Evolutionary conservation across 495 filamentous ascomycete genomes (phyloP).

Genomic region (Hyaloscypha finlandica): DNA sequence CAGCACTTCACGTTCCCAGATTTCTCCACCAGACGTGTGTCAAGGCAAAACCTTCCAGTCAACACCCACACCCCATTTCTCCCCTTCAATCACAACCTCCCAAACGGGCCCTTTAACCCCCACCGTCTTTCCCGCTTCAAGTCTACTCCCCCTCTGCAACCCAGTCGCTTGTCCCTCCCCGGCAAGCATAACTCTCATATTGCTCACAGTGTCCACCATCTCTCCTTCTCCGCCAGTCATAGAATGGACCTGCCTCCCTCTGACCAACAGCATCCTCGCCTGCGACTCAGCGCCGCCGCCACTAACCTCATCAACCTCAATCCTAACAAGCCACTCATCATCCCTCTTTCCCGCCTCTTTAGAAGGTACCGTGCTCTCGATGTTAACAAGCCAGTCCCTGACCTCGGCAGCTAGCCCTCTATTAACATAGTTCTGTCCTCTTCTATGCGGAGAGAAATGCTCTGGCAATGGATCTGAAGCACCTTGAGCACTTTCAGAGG

Average conservation of each 20-base stretch:
- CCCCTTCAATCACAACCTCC: slow-evolving; percentile 32
- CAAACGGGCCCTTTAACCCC: slow-evolving; percentile 33
- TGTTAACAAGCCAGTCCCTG: slow-evolving; percentile 31
- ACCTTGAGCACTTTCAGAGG: neutral
- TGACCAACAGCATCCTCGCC: slow-evolving; percentile 28
- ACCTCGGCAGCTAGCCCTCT: slow-evolving; percentile 32
- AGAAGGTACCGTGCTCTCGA: slow-evolving; percentile 26
- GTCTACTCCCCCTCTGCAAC: slow-evolving; percentile 24
- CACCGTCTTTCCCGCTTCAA: slow-evolving; percentile 27
- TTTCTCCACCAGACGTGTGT: neutral
- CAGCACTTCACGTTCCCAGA: too few species aligned
- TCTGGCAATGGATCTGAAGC: slow-evolving; percentile 31
- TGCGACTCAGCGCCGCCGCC: slow-evolving; percentile 13
- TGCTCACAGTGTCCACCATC: slow-evolving; percentile 20
- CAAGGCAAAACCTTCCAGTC: slow-evolving; percentile 31
- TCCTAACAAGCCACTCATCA: slow-evolving; percentile 25
- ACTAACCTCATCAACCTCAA: slow-evolving; percentile 30
- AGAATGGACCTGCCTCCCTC: slow-evolving; percentile 25
- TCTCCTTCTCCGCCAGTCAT: neutral
- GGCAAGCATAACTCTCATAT: slow-evolving; percentile 30
- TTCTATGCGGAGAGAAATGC: slow-evolving; percentile 34
- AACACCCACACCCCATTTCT: slow-evolving; percentile 36
- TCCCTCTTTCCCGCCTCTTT: slow-evolving; percentile 2
- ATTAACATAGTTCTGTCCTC: slow-evolving; percentile 33
- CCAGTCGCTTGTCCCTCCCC: slow-evolving; percentile 28